A percentile compares a stretch with the other conserved stretches of the same genome.
These are phyloP conservation scores for Gossypium trilobum DNA, from an alignment of 441 rosid species.

Conservation along the genomic window DNA sequence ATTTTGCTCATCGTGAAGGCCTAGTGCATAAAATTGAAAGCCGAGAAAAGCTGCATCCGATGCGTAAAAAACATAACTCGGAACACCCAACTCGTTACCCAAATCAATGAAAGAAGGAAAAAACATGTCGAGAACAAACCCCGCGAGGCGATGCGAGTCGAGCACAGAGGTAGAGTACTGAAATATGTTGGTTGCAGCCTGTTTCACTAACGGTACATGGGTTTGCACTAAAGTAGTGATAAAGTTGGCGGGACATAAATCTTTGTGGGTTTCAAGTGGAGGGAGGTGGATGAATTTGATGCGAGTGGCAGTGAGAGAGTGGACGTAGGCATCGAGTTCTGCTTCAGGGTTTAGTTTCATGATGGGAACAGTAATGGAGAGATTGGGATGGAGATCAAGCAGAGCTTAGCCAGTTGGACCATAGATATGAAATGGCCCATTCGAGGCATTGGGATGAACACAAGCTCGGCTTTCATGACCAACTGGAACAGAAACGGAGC, in stretches of 20 bases:
- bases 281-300: slow-evolving; percentile 13
- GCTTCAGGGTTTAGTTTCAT: slow-evolving; percentile 19
- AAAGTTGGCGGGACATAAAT: background rate
- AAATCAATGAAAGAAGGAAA: slow-evolving; percentile 16
- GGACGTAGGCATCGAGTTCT: background rate
- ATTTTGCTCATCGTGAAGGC: slow-evolving; percentile 20
- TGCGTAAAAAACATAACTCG: slow-evolving; percentile 25
- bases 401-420: slow-evolving; percentile 38
- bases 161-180: background rate
- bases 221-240: slow-evolving; percentile 10
- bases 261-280: background rate
- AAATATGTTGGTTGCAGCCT: slow-evolving; percentile 9
- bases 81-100: background rate
- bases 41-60: slow-evolving; percentile 16
- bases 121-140: slow-evolving; percentile 12
- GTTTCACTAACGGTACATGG: slow-evolving; percentile 25
- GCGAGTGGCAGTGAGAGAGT: background rate
- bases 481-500: too few species aligned
- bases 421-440: slow-evolving; percentile 43
- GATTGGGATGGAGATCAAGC: slow-evolving; percentile 26
- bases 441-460: slow-evolving; percentile 14
- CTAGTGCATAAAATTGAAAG: slow-evolving; percentile 14
- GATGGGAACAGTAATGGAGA: slow-evolving; percentile 39
- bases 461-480: slow-evolving; percentile 33
- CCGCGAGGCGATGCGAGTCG: too few species aligned